Evolutionary conservation across 768 basidiomycete species (phyloP).

Genomic region (Butyriboletus loyo): DNA sequence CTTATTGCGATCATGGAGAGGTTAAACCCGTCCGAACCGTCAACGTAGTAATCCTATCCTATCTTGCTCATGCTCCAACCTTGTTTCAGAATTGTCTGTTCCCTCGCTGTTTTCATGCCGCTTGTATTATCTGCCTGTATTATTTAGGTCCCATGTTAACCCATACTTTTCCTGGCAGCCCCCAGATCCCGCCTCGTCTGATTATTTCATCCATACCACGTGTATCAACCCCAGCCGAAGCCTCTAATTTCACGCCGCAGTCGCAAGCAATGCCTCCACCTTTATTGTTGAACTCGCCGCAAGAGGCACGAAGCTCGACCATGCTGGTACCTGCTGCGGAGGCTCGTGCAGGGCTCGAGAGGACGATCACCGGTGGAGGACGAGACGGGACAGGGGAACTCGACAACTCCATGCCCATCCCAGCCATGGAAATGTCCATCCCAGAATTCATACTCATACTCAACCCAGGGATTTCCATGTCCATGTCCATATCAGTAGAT

Average conservation of each 20-base stretch:
- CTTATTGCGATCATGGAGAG: slow-evolving; percentile 26
- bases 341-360: slow-evolving; percentile 64
- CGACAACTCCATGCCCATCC: slow-evolving; percentile 28
- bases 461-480: slow-evolving; percentile 35
- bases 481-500: slow-evolving; percentile 32
- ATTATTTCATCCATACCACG: slow-evolving; percentile 66
- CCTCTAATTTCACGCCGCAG: slow-evolving; percentile 25
- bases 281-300: slow-evolving; percentile 43
- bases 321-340: slow-evolving; percentile 63
- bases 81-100: neutral
- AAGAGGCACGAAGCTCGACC: slow-evolving; percentile 61
- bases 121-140: neutral
- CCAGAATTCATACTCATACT: slow-evolving; percentile 34
- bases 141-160: slow-evolving; percentile 13
- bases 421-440: slow-evolving; percentile 31
- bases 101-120: neutral
- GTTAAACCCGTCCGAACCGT: slow-evolving; percentile 11
- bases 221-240: slow-evolving; percentile 43
- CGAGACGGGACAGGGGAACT: slow-evolving; percentile 35
- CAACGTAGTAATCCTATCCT: slow-evolving; percentile 1
- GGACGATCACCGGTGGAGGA: slow-evolving; percentile 53
- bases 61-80: neutral
- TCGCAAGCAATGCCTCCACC: slow-evolving; percentile 13
- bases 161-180: slow-evolving; percentile 68
- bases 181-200: slow-evolving; percentile 67